Evolutionary conservation across 2,329 filamentous ascomycete species (phyloP).

Genomic region (Cercospora citrullina): DNA sequence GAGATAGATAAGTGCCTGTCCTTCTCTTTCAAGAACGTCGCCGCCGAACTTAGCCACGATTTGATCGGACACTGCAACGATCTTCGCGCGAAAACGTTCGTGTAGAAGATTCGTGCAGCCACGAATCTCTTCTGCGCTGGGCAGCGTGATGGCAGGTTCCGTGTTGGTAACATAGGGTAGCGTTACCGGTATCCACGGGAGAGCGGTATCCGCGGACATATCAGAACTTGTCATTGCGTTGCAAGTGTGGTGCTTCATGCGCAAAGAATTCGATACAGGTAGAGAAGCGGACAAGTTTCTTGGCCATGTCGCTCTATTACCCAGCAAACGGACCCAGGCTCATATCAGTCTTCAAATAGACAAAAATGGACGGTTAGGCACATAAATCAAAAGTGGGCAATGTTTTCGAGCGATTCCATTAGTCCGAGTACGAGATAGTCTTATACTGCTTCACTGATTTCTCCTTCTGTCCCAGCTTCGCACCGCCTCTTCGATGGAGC

Average conservation of each 20-base stretch:
- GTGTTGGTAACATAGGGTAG: background rate
- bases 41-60: slow-evolving; percentile 14
- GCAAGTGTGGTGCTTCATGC: background rate
- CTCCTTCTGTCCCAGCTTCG: background rate
- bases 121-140: slow-evolving; percentile 12
- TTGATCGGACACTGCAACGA: background rate
- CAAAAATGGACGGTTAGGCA: too few species aligned
- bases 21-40: background rate
- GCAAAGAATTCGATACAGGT: background rate
- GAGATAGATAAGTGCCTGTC: slow-evolving; percentile 17
- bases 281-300: background rate
- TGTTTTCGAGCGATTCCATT: background rate
- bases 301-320: too few species aligned
- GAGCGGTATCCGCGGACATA: too few species aligned
- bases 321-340: too few species aligned
- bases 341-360: too few species aligned
- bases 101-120: slow-evolving; percentile 2
- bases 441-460: background rate
- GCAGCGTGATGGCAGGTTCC: background rate
- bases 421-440: background rate
- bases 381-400: too few species aligned
- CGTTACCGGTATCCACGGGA: background rate
- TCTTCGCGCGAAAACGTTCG: background rate
- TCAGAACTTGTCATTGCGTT: too few species aligned
- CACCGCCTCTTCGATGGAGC: background rate